Base-by-base conservation (phyloP, 2,329 filamentous ascomycete genomes). In the Venturia asperata region DNA sequence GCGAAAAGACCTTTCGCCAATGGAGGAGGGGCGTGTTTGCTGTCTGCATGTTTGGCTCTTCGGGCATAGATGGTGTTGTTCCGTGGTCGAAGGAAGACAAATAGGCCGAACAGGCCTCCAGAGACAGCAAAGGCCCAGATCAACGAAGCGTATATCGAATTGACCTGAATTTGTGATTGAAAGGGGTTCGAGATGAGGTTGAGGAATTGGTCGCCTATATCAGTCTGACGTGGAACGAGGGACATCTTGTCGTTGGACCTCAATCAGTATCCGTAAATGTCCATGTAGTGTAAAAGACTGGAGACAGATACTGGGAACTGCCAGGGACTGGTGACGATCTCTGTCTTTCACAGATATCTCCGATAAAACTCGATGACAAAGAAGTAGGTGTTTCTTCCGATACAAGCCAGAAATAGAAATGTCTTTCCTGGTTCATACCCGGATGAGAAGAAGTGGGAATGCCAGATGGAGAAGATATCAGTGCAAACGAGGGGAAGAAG, bases 41-140 rank as follows among this genome's bases (percentile, higher is more conserved):
- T 87, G 75, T 97, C 93, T 73, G 91, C 89, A 80, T 97, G 88
- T 75, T 96, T 96, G 60, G 95, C 82, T 75, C 95, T 93, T 47
- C 94, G 94, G 2, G 94, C 92, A 77, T 99, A 99, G 60, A 99
- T 91, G 70, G 93, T 85, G 65, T 87, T 89, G 76, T 97, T 93
- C 76, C 92, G 92, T 6, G 94, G 94, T 67, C 94, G 90, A 65
- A 97, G 81, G 70, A 97, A 80, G 67, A 91, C 96, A 82, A 97
- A 99, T 69, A 87, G 78, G 66, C 96, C 74, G 68, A 91, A 87
- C 70, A 96, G 87, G 70, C 87, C 81, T 68, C 83, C 72, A 11
- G 91, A 91, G 72, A 94, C 80, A 64, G 85, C 89, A 56, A 97
- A 74, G 3, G 93, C 96, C 27, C 89, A 91, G 68, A 81, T 89